Evolutionary conservation across 495 filamentous ascomycete species (phyloP), one percentile per base, ranked within the genome.

Genomic region (Hypoxylon cercidicola): DNA sequence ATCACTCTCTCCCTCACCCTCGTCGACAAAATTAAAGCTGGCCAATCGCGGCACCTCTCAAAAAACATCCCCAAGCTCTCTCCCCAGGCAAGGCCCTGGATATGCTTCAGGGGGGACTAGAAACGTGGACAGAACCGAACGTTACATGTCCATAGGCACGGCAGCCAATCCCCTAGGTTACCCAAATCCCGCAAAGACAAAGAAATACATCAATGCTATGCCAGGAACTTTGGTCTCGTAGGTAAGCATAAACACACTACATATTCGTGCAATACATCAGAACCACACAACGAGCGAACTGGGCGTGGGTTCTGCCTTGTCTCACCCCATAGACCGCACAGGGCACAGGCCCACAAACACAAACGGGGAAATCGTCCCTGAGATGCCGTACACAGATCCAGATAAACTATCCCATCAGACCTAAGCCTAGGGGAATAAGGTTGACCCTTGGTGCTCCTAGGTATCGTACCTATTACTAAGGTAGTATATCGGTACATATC

Each of bases 311-410:
- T 18, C 4, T 47, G 13, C 13, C n/a, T 30, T 16, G 52, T 63
- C 51, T 55, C 55, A 68, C 49, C n/a, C n/a, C n/a, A n/a, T n/a
- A 28, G 25, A n/a, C n/a, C n/a, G 25, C 25, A 28, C 25, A 28
- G 30, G 30, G 9, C 30, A 32, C 10, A 32, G 65, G 60, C 44
- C 65, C 55, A 52, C 65, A 55, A 60, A 60, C 55, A 52, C 65
- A 55, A 60, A 60, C 53, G 55, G 64, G 64, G 59, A 59, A 62
- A 62, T 55, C 55, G 43, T 40, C 30, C 59, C 39, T 60, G 34
- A 52, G 54, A 55, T 68, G 40, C 59, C 64, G 54, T 34, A 68
- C 35, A 62, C 51, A 68, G 64, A 68, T 63, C 59, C 25, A 68
- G 65, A 68, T 68, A 51, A 55, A 63, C 60, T 56, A 64, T 60